Conservation (phyloP, 495 filamentous ascomycete genomes). For the Lepraria neglecta region DNA sequence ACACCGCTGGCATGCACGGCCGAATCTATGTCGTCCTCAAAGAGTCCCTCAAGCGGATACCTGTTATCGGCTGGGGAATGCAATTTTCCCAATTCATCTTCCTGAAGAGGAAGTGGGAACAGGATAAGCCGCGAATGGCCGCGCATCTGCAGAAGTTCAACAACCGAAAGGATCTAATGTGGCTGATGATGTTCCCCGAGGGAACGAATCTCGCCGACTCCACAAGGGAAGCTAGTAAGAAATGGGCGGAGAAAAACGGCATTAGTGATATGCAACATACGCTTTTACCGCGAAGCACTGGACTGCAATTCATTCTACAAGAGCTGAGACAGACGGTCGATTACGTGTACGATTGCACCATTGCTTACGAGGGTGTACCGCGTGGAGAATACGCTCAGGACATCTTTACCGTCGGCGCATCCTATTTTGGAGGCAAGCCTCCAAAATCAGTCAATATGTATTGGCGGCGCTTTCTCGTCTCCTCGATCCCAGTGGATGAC, state of each 20-base stretch:
- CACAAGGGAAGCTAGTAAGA: constrained; percentile 53
- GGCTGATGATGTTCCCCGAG: constrained; percentile 79
- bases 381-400: constrained; percentile 68
- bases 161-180: constrained; percentile 65
- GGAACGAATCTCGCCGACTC: constrained; percentile 72
- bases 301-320: constrained; percentile 65
- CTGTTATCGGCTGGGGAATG: constrained; percentile 72
- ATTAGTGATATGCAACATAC: constrained; percentile 60
- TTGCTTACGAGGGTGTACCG: constrained; percentile 75
- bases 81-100: constrained; percentile 80
- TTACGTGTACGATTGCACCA: constrained; percentile 79
- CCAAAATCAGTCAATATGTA: constrained; percentile 83
- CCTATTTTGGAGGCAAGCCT: constrained; percentile 68
- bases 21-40: constrained; percentile 81
- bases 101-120: constrained; percentile 75
- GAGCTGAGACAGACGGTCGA: constrained; percentile 66
- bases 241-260: constrained; percentile 63
- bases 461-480: constrained; percentile 65
- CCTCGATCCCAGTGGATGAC: constrained; percentile 60
- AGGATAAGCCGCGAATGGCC: constrained; percentile 62
- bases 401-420: constrained; percentile 63
- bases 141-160: constrained; percentile 65
- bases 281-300: constrained; percentile 70
- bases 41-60: constrained; percentile 71
- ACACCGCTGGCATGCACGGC: constrained; percentile 70